Conservation (phyloP, 805 yeast genomes). For the Yamadazyma takamatsuzukensis region DNA sequence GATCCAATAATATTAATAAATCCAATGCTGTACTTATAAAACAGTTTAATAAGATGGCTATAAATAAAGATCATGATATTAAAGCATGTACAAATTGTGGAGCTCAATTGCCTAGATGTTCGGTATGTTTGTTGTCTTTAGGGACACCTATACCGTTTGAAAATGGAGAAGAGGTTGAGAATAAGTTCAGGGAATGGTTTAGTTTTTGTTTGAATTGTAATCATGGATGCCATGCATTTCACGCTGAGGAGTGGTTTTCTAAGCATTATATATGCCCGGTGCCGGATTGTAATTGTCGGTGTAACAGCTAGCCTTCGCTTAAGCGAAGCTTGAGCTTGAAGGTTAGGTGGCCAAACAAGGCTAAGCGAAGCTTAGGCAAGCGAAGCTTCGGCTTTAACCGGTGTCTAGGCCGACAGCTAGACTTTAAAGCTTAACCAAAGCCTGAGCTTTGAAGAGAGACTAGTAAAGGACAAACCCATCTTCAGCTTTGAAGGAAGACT, state of each 20-base stretch:
- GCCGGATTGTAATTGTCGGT: constrained; percentile 84
- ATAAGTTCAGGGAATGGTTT: constrained; percentile 73
- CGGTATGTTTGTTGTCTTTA: constrained; percentile 76
- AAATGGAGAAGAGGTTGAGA: constrained; percentile 28
- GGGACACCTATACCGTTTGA: constrained; percentile 62
- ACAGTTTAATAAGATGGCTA: constrained; percentile 31
- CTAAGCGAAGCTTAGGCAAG: too few species aligned
- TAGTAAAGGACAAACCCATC: too few species aligned
- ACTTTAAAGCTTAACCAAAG: too few species aligned
- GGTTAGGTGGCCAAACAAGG: too few species aligned
- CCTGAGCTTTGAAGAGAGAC: too few species aligned
- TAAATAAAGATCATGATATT: constrained; percentile 18
- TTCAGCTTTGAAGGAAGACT: too few species aligned
- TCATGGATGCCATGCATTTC: constrained; percentile 93
- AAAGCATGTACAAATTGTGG: constrained; percentile 80
- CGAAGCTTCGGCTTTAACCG: too few species aligned
- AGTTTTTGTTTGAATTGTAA: constrained; percentile 88
- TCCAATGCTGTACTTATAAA: constrained; percentile 22
- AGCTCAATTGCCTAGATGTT: constrained; percentile 82
- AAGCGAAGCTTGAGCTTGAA: not conserved
- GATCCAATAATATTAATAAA: constrained; percentile 10
- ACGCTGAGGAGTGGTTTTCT: constrained; percentile 94
- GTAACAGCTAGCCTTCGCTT: constrained; percentile 47
- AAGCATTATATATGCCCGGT: constrained; percentile 89
- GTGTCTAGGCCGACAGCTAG: too few species aligned